Conservation (phyloP, 345 rosid genomes). For the Heritiera fomes region DNA sequence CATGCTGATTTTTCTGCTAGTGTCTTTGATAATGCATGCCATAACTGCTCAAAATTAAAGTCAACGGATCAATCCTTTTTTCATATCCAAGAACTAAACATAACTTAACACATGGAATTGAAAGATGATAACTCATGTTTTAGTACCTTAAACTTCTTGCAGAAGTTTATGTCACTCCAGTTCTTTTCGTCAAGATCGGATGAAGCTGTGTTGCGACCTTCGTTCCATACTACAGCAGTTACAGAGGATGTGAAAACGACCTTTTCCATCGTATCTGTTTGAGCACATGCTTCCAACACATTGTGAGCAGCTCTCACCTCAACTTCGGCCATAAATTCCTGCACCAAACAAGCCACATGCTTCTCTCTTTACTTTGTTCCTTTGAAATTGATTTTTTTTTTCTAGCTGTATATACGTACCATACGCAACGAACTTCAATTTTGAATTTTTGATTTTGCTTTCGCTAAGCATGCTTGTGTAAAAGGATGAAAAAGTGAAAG, state of each 20-base stretch:
- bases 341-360: constrained; percentile 17
- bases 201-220: constrained; percentile 27
- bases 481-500: too few relatives aligned
- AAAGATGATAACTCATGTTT: not conserved
- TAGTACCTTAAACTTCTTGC: constrained; percentile 53
- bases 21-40: constrained; percentile 67
- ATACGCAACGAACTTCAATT: not conserved
- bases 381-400: not conserved
- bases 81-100: not conserved
- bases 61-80: not conserved
- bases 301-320: constrained; percentile 71
- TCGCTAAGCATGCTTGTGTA: too few relatives aligned
- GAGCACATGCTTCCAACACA: constrained; percentile 71
- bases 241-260: constrained; percentile 66
- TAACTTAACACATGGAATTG: not conserved
- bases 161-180: constrained; percentile 54
- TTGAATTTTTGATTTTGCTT: not conserved
- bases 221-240: constrained; percentile 55
- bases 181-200: constrained; percentile 44
- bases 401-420: not conserved
- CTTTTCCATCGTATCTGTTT: constrained; percentile 51
- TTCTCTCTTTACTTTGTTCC: not conserved
- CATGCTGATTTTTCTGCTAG: constrained; percentile 66
- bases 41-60: constrained; percentile 37
- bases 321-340: constrained; percentile 61